Evolutionary conservation across 176 grass and related monocot species (phyloP).

Genomic region (Ensete ventricosum): DNA sequence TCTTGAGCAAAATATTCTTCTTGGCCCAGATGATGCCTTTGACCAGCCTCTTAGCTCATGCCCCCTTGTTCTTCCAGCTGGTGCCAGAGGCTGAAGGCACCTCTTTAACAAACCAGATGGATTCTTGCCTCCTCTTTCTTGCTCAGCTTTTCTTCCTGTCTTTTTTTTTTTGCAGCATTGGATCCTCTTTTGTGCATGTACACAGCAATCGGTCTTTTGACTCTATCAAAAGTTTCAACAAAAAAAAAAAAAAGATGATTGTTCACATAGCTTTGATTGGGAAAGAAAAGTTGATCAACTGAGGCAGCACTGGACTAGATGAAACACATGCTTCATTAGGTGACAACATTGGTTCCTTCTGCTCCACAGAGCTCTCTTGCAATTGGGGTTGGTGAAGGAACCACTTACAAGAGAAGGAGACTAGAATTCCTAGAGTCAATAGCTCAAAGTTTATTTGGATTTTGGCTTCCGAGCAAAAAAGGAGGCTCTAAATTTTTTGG

Average conservation of each 20-base stretch:
- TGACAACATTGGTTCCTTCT: neutral
- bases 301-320: neutral
- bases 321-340: neutral
- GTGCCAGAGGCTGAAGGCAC: neutral
- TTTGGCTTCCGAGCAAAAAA: neutral
- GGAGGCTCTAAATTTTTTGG: neutral
- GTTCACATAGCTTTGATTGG: neutral
- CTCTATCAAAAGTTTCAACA: neutral
- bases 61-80: neutral
- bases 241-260: neutral
- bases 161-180: neutral
- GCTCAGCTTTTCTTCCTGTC: neutral
- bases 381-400: neutral
- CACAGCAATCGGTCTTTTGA: neutral
- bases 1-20: too few relatives aligned
- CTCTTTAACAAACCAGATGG: neutral
- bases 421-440: neutral
- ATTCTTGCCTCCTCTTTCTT: constrained; percentile 4
- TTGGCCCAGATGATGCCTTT: too few relatives aligned
- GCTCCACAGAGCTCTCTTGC: neutral
- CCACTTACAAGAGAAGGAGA: neutral
- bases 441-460: neutral
- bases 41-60: too few relatives aligned
- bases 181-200: neutral
- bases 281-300: neutral